These are phyloP conservation scores for Phoma sp. DNA, from an alignment of 2,329 filamentous ascomycete genomes.

Conservation along the genomic window DNA sequence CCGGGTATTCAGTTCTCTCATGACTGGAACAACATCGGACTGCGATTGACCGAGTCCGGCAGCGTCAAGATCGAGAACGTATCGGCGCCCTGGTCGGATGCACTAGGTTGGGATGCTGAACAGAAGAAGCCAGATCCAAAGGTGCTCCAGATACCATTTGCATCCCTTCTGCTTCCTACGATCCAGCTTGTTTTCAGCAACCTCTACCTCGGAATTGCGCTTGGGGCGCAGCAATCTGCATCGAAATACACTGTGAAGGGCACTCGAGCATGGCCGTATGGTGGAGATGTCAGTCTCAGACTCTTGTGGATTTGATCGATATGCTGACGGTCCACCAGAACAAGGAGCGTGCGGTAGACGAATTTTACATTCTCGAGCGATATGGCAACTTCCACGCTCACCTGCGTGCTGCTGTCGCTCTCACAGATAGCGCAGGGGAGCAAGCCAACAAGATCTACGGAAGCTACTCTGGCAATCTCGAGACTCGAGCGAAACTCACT, in stretches of 20 bases:
- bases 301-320: rapidly evolving
- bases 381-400: conserved; percentile 71
- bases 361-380: conserved; percentile 69
- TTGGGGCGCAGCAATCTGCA: conserved; percentile 63
- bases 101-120: conserved; percentile 64
- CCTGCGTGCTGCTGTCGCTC: conserved; percentile 64
- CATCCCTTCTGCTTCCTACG: conserved; percentile 64
- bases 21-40: conserved; percentile 70
- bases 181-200: conserved; percentile 72
- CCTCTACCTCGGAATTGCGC: conserved; percentile 69
- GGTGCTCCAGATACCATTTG: conserved; percentile 61
- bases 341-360: conserved; percentile 65
- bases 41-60: conserved; percentile 69
- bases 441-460: conserved; percentile 58
- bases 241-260: conserved; percentile 62
- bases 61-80: conserved; percentile 67
- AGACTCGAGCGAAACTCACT: conserved; percentile 55
- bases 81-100: conserved; percentile 64
- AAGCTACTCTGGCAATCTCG: conserved; percentile 41
- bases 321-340: conserved; percentile 40
- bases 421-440: conserved; percentile 63
- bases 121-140: conserved; percentile 59
- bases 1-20: conserved; percentile 63
- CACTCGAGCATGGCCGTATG: conserved; percentile 69
- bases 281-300: conserved; percentile 55